Conservation (phyloP, 495 filamentous ascomycete species). For the Margaritispora aquatica region DNA sequence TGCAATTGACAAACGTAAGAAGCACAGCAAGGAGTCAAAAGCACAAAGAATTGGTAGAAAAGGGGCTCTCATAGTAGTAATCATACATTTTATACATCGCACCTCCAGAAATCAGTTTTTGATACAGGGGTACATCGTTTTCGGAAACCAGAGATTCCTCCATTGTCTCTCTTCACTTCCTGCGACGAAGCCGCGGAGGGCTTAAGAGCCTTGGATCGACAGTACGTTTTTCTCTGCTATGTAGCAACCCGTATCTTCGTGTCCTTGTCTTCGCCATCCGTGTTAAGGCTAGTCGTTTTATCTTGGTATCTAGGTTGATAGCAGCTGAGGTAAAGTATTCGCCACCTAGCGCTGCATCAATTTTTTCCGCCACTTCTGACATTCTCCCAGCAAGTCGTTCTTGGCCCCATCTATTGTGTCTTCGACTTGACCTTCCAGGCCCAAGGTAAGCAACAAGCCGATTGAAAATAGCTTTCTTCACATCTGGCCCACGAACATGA, state of each 20-base stretch:
- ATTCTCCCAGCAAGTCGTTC: neutral
- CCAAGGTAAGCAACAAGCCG: conserved; percentile 48
- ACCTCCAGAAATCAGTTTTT: too few species aligned
- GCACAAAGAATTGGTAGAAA: too few species aligned
- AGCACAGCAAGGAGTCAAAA: too few species aligned
- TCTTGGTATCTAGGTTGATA: neutral
- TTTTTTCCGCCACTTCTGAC: conserved; percentile 1
- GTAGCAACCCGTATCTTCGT: neutral
- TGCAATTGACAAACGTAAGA: too few species aligned
- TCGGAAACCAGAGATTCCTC: neutral
- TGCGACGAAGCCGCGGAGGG: neutral
- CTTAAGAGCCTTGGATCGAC: neutral
- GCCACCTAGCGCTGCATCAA: conserved; percentile 15
- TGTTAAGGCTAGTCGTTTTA: neutral
- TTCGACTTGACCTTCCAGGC: conserved; percentile 23
- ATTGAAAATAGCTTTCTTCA: conserved; percentile 38
- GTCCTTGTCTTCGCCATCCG: neutral
- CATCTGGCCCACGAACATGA: conserved; percentile 26
- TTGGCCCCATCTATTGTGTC: conserved; percentile 24
- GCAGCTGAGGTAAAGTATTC: neutral
- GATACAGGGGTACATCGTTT: too few species aligned
- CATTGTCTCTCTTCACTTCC: neutral
- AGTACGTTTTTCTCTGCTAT: neutral
- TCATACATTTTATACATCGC: too few species aligned
- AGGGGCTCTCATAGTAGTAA: too few species aligned